Percentiles rank a stretch among this genome's conserved stretches.
Conservation (phyloP, 768 basidiomycete genomes). For the Suillus tomentosus region DNA sequence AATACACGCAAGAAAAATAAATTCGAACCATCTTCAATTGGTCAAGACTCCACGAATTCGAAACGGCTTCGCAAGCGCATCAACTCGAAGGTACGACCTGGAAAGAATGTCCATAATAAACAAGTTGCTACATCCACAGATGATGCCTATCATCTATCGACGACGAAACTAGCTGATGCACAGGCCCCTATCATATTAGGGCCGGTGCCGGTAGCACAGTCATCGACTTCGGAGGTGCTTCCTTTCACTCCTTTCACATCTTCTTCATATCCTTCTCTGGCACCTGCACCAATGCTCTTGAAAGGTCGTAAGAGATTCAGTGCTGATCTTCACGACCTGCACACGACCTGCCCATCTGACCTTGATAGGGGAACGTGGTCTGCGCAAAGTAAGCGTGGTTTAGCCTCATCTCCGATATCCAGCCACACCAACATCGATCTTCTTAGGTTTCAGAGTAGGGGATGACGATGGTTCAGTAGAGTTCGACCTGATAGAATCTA, state of each 20-base stretch:
- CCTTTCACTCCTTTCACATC: background rate
- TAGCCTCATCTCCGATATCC: background rate
- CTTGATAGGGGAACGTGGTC: conserved; percentile 40
- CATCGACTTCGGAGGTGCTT: background rate
- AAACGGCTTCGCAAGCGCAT: background rate
- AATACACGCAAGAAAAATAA: conserved; percentile 2
- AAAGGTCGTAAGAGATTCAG: conserved; percentile 60
- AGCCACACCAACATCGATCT: background rate
- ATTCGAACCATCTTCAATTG: background rate
- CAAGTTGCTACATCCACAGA: background rate
- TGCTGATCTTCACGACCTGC: conserved; percentile 56
- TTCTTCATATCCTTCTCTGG: background rate
- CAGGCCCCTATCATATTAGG: background rate
- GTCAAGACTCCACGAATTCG: background rate
- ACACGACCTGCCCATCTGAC: conserved; percentile 38
- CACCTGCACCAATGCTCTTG: conserved; percentile 24
- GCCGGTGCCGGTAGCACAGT: background rate
- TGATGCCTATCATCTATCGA: background rate
- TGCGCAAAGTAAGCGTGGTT: conserved; percentile 43
- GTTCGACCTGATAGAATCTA: conserved; percentile 41
- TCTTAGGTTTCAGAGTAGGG: conserved; percentile 50
- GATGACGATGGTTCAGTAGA: conserved; percentile 72
- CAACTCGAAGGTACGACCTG: background rate
- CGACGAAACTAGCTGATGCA: background rate
- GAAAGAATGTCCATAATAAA: background rate